Evolutionary conservation across 176 grass and related monocot genomes (phyloP).

Genomic region (Triticum monococcum): DNA sequence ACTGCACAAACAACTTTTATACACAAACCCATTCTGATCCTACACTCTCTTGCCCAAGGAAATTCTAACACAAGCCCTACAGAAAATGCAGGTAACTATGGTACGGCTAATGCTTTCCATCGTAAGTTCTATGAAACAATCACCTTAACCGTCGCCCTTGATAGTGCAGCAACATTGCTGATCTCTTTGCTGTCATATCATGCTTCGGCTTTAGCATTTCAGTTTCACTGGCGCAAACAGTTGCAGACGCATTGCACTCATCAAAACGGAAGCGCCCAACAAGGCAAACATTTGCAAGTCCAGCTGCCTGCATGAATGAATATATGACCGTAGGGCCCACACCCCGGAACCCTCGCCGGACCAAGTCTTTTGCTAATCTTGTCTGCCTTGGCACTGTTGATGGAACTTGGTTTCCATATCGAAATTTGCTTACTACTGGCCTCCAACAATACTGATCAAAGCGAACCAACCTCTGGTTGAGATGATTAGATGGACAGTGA

Average conservation of each 20-base stretch:
- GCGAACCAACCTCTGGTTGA: no score
- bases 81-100: slow-evolving; percentile 4
- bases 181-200: slow-evolving; percentile 29
- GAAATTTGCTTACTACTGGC: slow-evolving; percentile 52
- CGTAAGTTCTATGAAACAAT: slow-evolving; percentile 41
- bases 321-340: slow-evolving; percentile 67
- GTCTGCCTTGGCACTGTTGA: slow-evolving; percentile 50
- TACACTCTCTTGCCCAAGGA: neutral
- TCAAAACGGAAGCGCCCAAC: slow-evolving; percentile 58
- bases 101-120: neutral
- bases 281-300: slow-evolving; percentile 65
- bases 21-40: slow-evolving; percentile 22
- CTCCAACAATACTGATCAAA: slow-evolving; percentile 60
- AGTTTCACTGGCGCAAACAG: neutral
- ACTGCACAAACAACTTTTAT: slow-evolving; percentile 25
- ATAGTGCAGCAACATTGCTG: neutral
- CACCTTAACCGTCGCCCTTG: slow-evolving; percentile 26
- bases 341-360: slow-evolving; percentile 48
- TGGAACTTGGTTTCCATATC: slow-evolving; percentile 46
- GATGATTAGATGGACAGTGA: no score
- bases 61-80: slow-evolving; percentile 23
- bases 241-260: slow-evolving; percentile 39
- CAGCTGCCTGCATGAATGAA: slow-evolving; percentile 84
- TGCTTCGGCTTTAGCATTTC: slow-evolving; percentile 17
- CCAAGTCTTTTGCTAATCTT: slow-evolving; percentile 51